Base-by-base conservation (phyloP, 495 filamentous ascomycete species). In the Astrothelium subdiscretum region DNA sequence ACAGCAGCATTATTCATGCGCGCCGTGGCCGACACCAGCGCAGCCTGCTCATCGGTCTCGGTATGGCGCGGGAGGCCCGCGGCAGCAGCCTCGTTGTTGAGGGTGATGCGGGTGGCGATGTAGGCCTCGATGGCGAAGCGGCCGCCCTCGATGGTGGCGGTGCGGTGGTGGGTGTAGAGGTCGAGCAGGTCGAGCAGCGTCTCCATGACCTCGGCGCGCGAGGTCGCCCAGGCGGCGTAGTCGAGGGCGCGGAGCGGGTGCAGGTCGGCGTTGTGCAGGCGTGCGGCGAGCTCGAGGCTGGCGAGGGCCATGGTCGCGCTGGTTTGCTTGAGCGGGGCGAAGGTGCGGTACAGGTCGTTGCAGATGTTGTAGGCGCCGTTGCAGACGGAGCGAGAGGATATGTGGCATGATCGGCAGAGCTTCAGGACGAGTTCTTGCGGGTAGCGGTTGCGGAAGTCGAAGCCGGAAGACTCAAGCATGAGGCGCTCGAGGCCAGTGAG, bases 401-500 rank as follows among this genome's bases (percentile, higher is more conserved):
- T 67, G 3, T 75, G 71, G 63, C 80, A 81, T 11, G 71, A 70
- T 66, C 82, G 81, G 31, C 79, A 73, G 32, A 96, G 77, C 74
- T 97, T 97, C 64, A 87, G 75, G 40, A 96, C 74, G 13, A 89
- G 77, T 65, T 90, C 88, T 60, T 96, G 88, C 0, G 94, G 90
- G 69, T 95, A 87, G 38, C 90, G 87, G 44, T 84, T 88, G n/a
- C 92, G 85, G 69, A 96, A 97, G 73, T 98, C 94, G 69, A 97
- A 98, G 58, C 87, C 86, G 26, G 90, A 85, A 2, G 87, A 83
- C 73, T 98, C 94, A n/a, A 98, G 87, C 76, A 98, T 95, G 60
- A 94, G 84, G 27, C 94, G 80, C 71, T 98, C 94, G 1, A 97
- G 80, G 10, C 88, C 90, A 61, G 96, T 90, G 61, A 95, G 87